Evolutionary conservation across 1,139 yeast genomes (phyloP), one percentile per base, ranked within the genome.

Genomic region (Taphrina pruni): DNA sequence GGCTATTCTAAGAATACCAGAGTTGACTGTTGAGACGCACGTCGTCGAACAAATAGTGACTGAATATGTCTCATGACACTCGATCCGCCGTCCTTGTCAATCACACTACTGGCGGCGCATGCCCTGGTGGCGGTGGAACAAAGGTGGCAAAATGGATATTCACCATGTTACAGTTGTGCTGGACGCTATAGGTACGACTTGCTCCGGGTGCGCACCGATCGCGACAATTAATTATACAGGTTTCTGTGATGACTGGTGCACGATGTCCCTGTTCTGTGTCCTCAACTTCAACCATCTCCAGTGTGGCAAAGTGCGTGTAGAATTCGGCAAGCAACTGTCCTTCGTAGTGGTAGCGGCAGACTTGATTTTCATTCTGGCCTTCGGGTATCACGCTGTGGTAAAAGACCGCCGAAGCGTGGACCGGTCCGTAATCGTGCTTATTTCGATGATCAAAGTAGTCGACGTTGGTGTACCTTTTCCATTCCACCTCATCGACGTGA

Each of bases 271-370:
- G 7, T 21, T 32, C 36, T 2, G 12, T 21, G 35, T 32, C n/a
- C 1, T 8, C n/a, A 26, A 26, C 32, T n/a, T 26, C 36, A 20
- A 50, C 54, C 54, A 50, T 26, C 12, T 50, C 54, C 54, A 50
- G n/a, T 20, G 54, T 21, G 36, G 21, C 36, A 26, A 50, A 50
- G n/a, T 50, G 54, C 6, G 54, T 9, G 36, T 50, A 50, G 35
- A 50, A 17, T 2, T 50, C 54, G 12, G 54, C 54, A 21, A 17
- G 9, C 36, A 50, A 35, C 20, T 50, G 54, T 21, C 54, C 54
- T 50, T 50, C 54, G 36, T 20, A 50, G 36, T 50, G 54, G n/a
- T 50, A 50, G 7, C 8, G 2, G 36, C 54, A 50, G 38, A 50
- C 7, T 6, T 8, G 12, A n/a, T 50, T 6, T 11, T 7, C 2